phyloP scores from a whole-genome alignment of 208 protist species.

The Acanthamoeba lugdunensis region DNA sequence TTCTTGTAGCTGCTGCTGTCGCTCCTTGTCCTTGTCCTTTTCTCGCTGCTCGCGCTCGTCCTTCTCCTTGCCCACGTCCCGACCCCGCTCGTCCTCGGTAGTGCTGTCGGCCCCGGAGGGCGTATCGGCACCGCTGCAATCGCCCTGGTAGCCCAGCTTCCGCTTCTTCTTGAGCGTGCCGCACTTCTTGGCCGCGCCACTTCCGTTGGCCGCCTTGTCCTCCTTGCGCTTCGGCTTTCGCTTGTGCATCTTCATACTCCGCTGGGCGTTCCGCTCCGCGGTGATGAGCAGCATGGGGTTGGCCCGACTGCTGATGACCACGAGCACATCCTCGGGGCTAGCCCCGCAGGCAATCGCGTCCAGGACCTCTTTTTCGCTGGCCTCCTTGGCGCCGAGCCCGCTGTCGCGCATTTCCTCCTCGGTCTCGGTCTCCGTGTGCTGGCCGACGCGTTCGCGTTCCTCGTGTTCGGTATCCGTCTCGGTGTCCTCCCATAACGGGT shows the following conservation, averaged over 20 bases:
- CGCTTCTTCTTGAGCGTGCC: not conserved
- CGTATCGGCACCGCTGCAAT: not conserved
- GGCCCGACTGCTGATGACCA: not conserved
- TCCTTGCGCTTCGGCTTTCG: not conserved
- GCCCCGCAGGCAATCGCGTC: not conserved
- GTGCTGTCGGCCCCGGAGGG: not conserved
- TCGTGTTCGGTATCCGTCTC: not conserved
- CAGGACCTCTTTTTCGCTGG: not conserved
- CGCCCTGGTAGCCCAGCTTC: not conserved
- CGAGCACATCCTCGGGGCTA: not conserved
- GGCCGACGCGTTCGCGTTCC: not conserved
- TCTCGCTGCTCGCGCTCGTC: not conserved
- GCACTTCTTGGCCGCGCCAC: not conserved
- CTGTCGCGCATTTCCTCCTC: constrained; percentile 2
- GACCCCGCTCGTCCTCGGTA: not conserved
- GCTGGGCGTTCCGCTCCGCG: not conserved
- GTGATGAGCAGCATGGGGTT: not conserved
- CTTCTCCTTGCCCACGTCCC: not conserved
- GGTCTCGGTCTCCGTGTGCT: constrained; percentile 1
- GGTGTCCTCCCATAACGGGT: constrained; percentile 18
- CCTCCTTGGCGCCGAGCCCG: not conserved
- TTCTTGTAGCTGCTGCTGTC: not conserved
- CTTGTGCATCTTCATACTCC: not conserved
- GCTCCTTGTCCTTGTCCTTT: not conserved
- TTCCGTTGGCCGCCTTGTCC: not conserved